Conservation (phyloP, 495 filamentous ascomycete genomes). For the Platismatia glauca region DNA sequence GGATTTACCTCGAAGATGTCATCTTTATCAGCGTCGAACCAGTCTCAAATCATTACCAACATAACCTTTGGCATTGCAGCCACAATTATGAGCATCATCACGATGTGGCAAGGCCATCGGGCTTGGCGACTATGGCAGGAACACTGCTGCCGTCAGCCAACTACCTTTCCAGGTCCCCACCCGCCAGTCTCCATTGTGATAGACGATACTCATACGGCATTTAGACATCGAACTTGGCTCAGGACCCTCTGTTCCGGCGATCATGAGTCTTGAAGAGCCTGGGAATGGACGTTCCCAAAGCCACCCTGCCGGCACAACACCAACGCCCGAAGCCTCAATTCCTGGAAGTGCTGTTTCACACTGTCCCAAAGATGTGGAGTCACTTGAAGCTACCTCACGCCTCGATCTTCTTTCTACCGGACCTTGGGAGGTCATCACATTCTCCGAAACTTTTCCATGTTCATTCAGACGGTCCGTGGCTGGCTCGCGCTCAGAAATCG, state of each 20-base stretch:
- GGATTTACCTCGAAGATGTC: not conserved
- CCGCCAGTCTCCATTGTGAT: not conserved
- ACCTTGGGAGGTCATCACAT: not conserved
- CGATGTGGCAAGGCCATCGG: slow-evolving; percentile 13
- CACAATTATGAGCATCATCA: slow-evolving; percentile 8
- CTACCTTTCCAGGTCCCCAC: not conserved
- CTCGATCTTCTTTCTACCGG: not conserved
- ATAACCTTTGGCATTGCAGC: slow-evolving; percentile 14
- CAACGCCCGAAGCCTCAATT: not conserved
- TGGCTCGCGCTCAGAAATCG: slow-evolving; percentile 3
- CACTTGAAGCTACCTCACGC: not conserved
- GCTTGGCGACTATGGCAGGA: slow-evolving; percentile 6
- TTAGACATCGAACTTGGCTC: slow-evolving; percentile 12
- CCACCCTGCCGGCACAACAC: not conserved
- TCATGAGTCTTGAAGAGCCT: not conserved
- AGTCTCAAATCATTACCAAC: slow-evolving; percentile 3
- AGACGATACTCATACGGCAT: not conserved
- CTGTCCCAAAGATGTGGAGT: not conserved
- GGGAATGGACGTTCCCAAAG: not conserved
- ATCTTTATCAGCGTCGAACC: not conserved
- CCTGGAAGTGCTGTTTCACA: not conserved
- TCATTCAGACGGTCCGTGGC: not conserved
- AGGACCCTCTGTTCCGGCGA: not conserved
- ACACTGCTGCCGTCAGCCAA: not conserved
- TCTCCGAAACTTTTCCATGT: not conserved